Conservation (phyloP, 305 asterid genomes). For the Rubia peregrina region DNA sequence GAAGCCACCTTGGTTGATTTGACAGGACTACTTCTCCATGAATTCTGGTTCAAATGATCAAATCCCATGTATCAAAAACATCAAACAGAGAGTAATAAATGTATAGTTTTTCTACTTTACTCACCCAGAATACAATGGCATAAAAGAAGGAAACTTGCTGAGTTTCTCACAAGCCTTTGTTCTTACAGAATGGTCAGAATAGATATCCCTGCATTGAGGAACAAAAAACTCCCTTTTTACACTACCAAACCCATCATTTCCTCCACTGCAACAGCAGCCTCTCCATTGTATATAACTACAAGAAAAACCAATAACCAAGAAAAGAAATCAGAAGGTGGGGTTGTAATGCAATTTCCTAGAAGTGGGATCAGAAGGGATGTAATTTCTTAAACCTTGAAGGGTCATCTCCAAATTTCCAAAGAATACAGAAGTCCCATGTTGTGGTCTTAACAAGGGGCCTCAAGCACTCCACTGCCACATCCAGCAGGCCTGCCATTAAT, state of each 20-base stretch:
- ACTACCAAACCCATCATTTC: slow-evolving; percentile 18
- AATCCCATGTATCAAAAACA: slow-evolving; percentile 15
- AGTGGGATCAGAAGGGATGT: background rate
- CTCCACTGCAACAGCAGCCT: slow-evolving; percentile 78
- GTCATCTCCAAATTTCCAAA: slow-evolving; percentile 83
- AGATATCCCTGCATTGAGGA: slow-evolving; percentile 47
- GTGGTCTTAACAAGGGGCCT: slow-evolving; percentile 44
- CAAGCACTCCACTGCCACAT: slow-evolving; percentile 39
- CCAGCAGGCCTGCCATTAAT: slow-evolving; percentile 42
- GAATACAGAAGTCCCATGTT: slow-evolving; percentile 71
- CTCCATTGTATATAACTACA: slow-evolving; percentile 71
- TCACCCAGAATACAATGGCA: slow-evolving; percentile 80
- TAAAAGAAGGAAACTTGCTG: slow-evolving; percentile 45
- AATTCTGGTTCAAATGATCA: slow-evolving; percentile 36
- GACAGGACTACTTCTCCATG: slow-evolving; percentile 80
- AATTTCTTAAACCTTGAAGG: slow-evolving; percentile 54
- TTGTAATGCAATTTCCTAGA: background rate
- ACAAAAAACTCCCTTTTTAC: slow-evolving; percentile 31
- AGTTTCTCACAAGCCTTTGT: slow-evolving; percentile 56
- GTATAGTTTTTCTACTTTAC: background rate
- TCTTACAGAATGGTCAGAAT: slow-evolving; percentile 39
- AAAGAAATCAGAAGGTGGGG: background rate
- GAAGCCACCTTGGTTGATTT: slow-evolving; percentile 52
- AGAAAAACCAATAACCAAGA: background rate
- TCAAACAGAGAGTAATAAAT: background rate